Evolutionary conservation across 345 rosid genomes (phyloP).

Genomic region (Citrus sp.): DNA sequence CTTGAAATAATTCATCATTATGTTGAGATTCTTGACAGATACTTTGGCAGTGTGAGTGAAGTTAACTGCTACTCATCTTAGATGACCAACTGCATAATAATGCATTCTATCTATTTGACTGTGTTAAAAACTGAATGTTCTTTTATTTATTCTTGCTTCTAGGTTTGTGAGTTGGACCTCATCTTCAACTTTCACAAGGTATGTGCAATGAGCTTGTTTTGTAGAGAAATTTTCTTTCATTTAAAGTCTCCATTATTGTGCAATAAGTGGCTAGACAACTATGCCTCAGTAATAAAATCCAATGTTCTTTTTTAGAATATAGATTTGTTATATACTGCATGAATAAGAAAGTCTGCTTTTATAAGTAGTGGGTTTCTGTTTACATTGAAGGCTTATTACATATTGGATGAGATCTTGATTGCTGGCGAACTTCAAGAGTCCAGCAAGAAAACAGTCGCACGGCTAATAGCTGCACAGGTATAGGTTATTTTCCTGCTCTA

Average conservation of each 20-base stretch:
- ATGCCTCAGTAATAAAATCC: neutral
- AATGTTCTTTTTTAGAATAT: neutral
- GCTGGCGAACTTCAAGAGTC: constrained; percentile 98
- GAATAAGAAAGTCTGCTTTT: neutral
- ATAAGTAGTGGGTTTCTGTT: constrained; percentile 16
- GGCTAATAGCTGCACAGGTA: constrained; percentile 88
- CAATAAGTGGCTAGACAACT: neutral
- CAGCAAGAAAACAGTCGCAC: constrained; percentile 90
- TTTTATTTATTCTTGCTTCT: constrained; percentile 7
- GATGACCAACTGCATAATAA: neutral
- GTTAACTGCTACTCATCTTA: neutral
- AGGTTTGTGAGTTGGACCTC: constrained; percentile 97
- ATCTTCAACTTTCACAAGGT: constrained; percentile 98
- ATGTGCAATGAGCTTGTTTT: constrained; percentile 12
- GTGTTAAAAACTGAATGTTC: neutral
- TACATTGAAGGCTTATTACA: constrained; percentile 69
- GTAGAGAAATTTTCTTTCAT: neutral
- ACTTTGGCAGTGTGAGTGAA: constrained; percentile 90
- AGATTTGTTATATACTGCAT: too few relatives aligned
- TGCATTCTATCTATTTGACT: neutral
- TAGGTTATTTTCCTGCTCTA: neutral
- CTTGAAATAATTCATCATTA: constrained; percentile 92
- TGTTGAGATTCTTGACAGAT: constrained; percentile 93
- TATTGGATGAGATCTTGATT: constrained; percentile 84
- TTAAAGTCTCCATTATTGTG: neutral